These are phyloP conservation scores for Xylaria castorea DNA, from an alignment of 495 filamentous ascomycete species.

Conservation along the genomic window DNA sequence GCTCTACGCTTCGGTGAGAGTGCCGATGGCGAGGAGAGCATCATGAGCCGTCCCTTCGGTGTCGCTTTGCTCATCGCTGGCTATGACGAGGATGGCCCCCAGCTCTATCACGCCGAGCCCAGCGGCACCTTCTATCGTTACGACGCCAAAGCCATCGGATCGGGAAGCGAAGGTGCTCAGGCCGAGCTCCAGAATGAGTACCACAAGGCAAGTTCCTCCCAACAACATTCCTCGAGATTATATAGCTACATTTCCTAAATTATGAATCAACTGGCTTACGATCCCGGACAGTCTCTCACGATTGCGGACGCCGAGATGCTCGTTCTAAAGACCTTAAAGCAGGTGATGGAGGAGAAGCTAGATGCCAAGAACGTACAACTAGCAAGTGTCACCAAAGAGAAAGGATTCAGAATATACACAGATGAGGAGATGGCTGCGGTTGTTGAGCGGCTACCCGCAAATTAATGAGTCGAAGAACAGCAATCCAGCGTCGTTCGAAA, in stretches of 20 bases:
- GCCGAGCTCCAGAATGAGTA: constrained; percentile 98
- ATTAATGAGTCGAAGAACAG: constrained; percentile 41
- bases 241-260: neutral
- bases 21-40: constrained; percentile 96
- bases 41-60: constrained; percentile 96
- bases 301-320: constrained; percentile 91
- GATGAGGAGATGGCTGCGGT: constrained; percentile 95
- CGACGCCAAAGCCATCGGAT: constrained; percentile 98
- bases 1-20: constrained; percentile 96
- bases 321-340: constrained; percentile 97
- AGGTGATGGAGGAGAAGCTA: constrained; percentile 99
- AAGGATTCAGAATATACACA: constrained; percentile 95
- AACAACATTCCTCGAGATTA: neutral
- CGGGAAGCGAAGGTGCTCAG: constrained; percentile 94
- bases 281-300: constrained; percentile 72
- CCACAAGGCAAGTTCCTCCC: constrained; percentile 68
- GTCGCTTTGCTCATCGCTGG: constrained; percentile 96
- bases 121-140: constrained; percentile 98
- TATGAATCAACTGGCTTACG: constrained; percentile 8
- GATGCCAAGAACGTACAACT: constrained; percentile 98
- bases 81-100: constrained; percentile 95
- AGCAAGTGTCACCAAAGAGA: constrained; percentile 96
- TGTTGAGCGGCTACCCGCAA: constrained; percentile 73
- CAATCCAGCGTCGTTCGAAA: neutral
- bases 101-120: constrained; percentile 97